Evolutionary conservation across 768 basidiomycete species (phyloP).

Genomic region (Chalciporus chontae): DNA sequence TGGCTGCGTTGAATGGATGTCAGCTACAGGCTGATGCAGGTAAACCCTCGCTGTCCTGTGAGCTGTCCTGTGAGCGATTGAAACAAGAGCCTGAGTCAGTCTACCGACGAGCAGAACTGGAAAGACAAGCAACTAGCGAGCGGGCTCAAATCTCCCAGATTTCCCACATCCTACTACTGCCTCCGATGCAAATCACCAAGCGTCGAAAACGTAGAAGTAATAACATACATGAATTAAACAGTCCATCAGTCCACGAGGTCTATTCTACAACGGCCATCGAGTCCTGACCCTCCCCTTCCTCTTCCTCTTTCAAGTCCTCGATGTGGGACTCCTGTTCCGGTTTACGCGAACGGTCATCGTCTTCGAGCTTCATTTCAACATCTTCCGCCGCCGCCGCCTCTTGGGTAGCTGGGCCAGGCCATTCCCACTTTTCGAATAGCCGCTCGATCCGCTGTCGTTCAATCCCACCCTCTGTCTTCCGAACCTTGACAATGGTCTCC

Average conservation of each 20-base stretch:
- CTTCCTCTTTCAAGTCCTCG: slow-evolving; percentile 8
- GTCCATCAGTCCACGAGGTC: neutral
- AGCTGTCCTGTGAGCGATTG: neutral
- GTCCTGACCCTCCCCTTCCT: slow-evolving; percentile 4
- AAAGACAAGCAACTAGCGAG: neutral
- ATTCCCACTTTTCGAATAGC: slow-evolving; percentile 63
- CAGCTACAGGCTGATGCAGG: neutral
- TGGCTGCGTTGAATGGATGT: slow-evolving; percentile 9
- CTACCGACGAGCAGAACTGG: neutral
- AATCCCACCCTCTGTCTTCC: slow-evolving; percentile 51
- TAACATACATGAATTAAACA: slow-evolving; percentile 3
- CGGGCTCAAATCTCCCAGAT: neutral
- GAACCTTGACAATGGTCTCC: slow-evolving; percentile 55
- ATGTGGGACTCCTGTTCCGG: slow-evolving; percentile 3
- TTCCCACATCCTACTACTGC: slow-evolving; percentile 13
- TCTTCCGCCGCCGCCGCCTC: slow-evolving; percentile 13
- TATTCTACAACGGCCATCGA: slow-evolving; percentile 20
- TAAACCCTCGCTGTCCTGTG: neutral
- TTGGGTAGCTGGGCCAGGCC: slow-evolving; percentile 33
- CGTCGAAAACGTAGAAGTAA: neutral
- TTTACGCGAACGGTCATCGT: slow-evolving; percentile 6
- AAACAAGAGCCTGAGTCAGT: neutral
- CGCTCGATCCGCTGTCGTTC: slow-evolving; percentile 74
- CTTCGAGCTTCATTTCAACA: slow-evolving; percentile 31
- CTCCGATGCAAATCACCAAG: too few relatives aligned